These are phyloP conservation scores for Teratosphaeria gauchensis DNA, from an alignment of 2,329 filamentous ascomycete genomes.

Conservation along the genomic window DNA sequence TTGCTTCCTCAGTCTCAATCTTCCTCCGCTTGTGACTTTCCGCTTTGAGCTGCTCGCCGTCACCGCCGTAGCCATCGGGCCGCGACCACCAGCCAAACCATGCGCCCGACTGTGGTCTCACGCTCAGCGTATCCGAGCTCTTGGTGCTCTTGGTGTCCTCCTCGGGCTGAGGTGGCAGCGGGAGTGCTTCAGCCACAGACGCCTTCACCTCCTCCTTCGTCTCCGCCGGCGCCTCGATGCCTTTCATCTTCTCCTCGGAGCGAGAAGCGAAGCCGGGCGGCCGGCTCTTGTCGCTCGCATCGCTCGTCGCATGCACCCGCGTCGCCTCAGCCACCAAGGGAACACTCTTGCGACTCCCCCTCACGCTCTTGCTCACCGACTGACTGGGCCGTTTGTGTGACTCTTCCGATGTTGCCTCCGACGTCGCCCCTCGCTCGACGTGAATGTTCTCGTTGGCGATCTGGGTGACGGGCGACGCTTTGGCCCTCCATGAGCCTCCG, in stretches of 20 bases:
- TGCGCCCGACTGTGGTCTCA: conserved; percentile 17
- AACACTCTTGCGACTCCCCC: conserved; percentile 37
- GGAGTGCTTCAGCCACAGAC: conserved; percentile 26
- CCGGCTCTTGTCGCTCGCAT: conserved; percentile 14
- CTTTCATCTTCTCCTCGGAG: conserved; percentile 18
- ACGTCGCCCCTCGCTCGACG: conserved; percentile 34
- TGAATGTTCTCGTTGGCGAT: conserved; percentile 37
- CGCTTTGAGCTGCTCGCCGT: conserved; percentile 26
- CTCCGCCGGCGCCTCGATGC: conserved; percentile 11
- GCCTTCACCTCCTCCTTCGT: conserved; percentile 11
- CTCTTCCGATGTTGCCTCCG: conserved; percentile 9
- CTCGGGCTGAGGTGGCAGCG: conserved; percentile 34
- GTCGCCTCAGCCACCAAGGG: conserved; percentile 37
- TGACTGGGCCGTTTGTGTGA: conserved; percentile 22
- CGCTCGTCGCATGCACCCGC: conserved; percentile 34
- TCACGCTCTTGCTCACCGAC: conserved; percentile 31
- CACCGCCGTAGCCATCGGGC: conserved; percentile 35
- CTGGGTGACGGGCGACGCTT: conserved; percentile 38
- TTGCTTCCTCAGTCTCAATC: conserved; percentile 28
- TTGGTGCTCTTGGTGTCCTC: conserved; percentile 10
- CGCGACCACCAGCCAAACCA: conserved; percentile 44
- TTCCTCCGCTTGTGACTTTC: conserved; percentile 17
- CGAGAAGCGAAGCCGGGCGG: conserved; percentile 8
- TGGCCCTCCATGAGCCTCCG: conserved; percentile 36
- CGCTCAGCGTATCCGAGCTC: conserved; percentile 12